phyloP scores from a whole-genome alignment of 1,284 basidiomycete species.

The Hemileia vastatrix region DNA sequence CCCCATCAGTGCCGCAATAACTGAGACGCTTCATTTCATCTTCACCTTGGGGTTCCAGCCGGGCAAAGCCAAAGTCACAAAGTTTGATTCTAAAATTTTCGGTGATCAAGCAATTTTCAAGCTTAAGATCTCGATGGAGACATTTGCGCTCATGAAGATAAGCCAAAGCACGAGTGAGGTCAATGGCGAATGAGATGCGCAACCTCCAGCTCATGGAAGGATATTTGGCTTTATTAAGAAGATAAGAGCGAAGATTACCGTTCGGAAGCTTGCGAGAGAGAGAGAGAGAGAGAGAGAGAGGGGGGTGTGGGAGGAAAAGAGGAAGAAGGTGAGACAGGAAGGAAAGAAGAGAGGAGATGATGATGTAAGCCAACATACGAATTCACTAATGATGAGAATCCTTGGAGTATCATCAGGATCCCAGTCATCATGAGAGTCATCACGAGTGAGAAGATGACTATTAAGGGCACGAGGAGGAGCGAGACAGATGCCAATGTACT shows the following conservation, averaged over 20 bases:
- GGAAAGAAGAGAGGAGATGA: too few relatives aligned
- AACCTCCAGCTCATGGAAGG: conserved; percentile 61
- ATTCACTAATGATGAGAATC: conserved; percentile 33
- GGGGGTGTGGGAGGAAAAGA: too few relatives aligned
- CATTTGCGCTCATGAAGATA: conserved; percentile 86
- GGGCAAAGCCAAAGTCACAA: conserved; percentile 90
- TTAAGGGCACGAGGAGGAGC: conserved; percentile 61
- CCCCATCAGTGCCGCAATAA: conserved; percentile 91
- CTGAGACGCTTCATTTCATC: conserved; percentile 84
- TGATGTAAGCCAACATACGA: conserved; percentile 1
- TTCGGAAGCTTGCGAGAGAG: conserved; percentile 17
- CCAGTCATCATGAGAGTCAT: too few relatives aligned
- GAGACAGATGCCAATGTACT: conserved; percentile 83
- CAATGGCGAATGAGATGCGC: conserved; percentile 83
- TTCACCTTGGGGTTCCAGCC: conserved; percentile 80
- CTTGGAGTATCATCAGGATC: conserved; percentile 18
- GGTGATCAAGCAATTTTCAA: conserved; percentile 91
- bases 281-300: conserved; percentile 62
- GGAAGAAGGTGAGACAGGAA: too few relatives aligned
- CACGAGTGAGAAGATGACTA: too few relatives aligned
- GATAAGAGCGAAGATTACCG: conserved; percentile 12
- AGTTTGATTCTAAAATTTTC: conserved; percentile 87
- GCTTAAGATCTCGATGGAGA: conserved; percentile 72
- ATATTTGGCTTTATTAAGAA: not conserved
- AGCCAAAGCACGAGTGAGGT: conserved; percentile 84